Conservation (phyloP, 306 rosid genomes). For the Medicago ruthenica region DNA sequence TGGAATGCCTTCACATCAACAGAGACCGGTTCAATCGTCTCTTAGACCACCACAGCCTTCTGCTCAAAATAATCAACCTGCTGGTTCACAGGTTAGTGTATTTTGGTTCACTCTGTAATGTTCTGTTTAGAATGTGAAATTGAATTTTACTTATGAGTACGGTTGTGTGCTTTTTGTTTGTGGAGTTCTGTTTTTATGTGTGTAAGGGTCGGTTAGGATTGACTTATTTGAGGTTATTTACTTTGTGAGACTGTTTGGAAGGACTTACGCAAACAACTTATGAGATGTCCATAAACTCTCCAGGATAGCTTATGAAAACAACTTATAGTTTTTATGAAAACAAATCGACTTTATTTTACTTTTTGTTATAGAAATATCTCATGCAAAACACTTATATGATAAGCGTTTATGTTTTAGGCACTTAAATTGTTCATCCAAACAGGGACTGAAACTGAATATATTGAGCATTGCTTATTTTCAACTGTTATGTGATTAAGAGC, state of each 20-base stretch:
- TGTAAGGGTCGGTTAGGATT: not conserved
- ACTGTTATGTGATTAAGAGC: not conserved
- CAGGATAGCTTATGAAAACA: not conserved
- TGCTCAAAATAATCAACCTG: slow-evolving; percentile 58
- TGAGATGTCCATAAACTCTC: not conserved
- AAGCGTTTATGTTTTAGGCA: not conserved
- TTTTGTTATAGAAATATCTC: not conserved
- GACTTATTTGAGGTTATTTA: not conserved
- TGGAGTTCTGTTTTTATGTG: not conserved
- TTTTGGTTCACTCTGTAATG: slow-evolving; percentile 7
- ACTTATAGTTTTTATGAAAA: not conserved
- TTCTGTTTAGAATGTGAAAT: not conserved
- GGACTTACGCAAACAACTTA: not conserved
- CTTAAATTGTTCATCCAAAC: not conserved
- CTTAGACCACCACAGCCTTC: slow-evolving; percentile 63
- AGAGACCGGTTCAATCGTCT: slow-evolving; percentile 76
- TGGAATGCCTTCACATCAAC: slow-evolving; percentile 67
- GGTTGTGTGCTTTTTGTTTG: slow-evolving; percentile 22
- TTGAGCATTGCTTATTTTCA: not conserved
- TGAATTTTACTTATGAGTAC: slow-evolving; percentile 30
- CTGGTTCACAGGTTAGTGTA: slow-evolving; percentile 80
- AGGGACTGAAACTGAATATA: not conserved
- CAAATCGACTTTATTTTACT: too few species aligned
- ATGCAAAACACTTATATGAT: not conserved
- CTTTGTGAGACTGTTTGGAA: not conserved